Conservation (phyloP, 306 rosid genomes). For the Acacia melanoxylon region DNA sequence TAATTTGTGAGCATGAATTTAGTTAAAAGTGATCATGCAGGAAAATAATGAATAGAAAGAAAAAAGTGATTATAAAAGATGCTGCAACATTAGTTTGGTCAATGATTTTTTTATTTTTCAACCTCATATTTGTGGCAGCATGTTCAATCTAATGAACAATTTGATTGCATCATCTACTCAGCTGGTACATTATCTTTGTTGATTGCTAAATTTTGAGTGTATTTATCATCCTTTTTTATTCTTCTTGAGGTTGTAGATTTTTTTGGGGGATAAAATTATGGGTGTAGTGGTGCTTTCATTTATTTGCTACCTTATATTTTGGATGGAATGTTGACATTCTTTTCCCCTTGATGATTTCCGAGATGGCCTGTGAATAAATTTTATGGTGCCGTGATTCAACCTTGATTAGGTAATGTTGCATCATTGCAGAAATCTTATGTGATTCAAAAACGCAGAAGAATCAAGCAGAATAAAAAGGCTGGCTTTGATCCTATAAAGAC, state of each 20-base stretch:
- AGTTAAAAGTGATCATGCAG: not conserved
- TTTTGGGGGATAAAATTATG: not conserved
- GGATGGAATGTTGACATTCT: constrained; percentile 10
- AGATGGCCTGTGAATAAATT: constrained; percentile 3
- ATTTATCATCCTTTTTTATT: not conserved
- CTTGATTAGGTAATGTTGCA: constrained; percentile 23
- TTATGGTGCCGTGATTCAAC: constrained; percentile 25
- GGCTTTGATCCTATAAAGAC: constrained; percentile 89
- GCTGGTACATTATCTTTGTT: not conserved
- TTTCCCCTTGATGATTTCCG: constrained; percentile 1
- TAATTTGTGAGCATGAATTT: not conserved
- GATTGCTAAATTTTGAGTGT: not conserved
- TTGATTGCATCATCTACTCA: not conserved
- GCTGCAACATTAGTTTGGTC: not conserved
- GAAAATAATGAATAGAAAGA: not conserved
- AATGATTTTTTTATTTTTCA: not conserved
- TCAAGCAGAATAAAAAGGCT: constrained; percentile 56
- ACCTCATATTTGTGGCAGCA: not conserved
- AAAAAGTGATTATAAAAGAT: not conserved
- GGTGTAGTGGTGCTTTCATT: constrained; percentile 16
- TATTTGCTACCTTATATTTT: constrained; percentile 17
- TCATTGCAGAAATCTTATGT: constrained; percentile 67
- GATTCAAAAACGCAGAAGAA: constrained; percentile 40
- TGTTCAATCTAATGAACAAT: not conserved
- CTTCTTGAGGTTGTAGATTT: not conserved